phyloP scores from a whole-genome alignment of 2,329 filamentous ascomycete genomes.

The Trichocomaceae sp. region DNA sequence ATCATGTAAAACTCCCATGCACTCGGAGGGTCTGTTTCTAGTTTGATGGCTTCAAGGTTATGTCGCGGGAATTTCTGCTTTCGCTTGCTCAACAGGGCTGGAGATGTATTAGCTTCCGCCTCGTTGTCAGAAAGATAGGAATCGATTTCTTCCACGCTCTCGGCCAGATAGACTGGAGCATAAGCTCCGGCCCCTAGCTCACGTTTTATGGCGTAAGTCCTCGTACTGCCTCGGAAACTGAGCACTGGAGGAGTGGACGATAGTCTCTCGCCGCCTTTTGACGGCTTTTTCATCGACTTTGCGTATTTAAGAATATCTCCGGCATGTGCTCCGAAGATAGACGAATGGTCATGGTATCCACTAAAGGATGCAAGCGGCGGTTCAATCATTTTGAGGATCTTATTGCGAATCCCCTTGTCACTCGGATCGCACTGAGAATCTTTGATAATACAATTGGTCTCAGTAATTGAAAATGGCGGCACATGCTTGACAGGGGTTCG shows the following conservation, averaged over 20 bases:
- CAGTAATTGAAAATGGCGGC: constrained; percentile 17
- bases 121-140: constrained; percentile 26
- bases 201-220: constrained; percentile 69
- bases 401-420: constrained; percentile 64
- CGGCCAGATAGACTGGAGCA: constrained; percentile 87
- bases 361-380: constrained; percentile 67
- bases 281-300: constrained; percentile 54
- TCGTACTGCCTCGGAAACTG: constrained; percentile 57
- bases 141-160: constrained; percentile 55
- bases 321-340: constrained; percentile 58
- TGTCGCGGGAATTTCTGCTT: constrained; percentile 35
- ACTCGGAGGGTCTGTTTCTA: constrained; percentile 74
- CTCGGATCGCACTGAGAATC: constrained; percentile 85
- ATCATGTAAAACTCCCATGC: constrained; percentile 98
- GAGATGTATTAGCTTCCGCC: constrained; percentile 6
- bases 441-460: constrained; percentile 62
- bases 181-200: constrained; percentile 92
- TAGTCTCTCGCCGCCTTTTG: constrained; percentile 51
- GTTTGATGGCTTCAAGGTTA: constrained; percentile 79
- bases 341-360: constrained; percentile 70
- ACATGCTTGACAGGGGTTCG: constrained; percentile 18
- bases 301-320: constrained; percentile 75
- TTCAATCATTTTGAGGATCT: constrained; percentile 67
- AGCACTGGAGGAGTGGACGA: constrained; percentile 58
- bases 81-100: constrained; percentile 23